Evolutionary conservation across 352 stramenopile genomes (phyloP), one percentile per base, ranked within the genome.

Genomic region (Globisporangium iwayamae): DNA sequence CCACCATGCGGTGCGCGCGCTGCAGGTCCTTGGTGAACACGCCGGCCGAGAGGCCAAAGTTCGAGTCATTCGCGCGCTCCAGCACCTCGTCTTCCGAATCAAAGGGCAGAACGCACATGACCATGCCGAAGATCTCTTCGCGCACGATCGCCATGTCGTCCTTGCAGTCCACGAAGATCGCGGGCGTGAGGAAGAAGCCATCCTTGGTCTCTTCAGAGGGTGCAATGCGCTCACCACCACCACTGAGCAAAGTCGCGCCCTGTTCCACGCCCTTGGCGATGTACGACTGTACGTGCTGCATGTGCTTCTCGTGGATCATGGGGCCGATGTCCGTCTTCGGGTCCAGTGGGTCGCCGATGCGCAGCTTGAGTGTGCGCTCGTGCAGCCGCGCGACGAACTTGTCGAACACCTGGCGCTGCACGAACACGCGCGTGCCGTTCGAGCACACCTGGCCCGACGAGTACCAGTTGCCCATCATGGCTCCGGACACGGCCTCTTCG

Each of bases 401-500:
- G 47, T 97, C 85, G 55, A 79, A 90, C 36, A 98, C 78, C n/a
- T 65, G 63, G 9, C 75, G 73, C 41, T 98, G 89, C 30, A 98
- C 85, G 51, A 97, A 93, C 28, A 98, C 75, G 10, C 93, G 87
- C 57, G 89, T 97, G 56, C 90, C 92, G 56, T 93, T 93, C 16
- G 88, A 94, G 69, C 90, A 98, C 32, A 92, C 94, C 62, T 97
- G 92, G 1, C 89, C 89, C 8, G 79, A 90, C 32, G 86, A 94
- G 75, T 91, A 96, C 80, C 78, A 96, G 68, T 93, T 94, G 67
- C 73, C 87, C 71, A 96, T 88, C 83, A 94, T 93, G 2, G 89
- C 81, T 8, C 65, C 81, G 0, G 81, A 73, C 41, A 97, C 87
- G 0, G 90, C 89, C 41, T 93, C 63, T 50, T 97, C 75, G 0